Percentiles rank a stretch among this genome's conserved stretches.
Evolutionary conservation across 148 eudicot genomes (phyloP).

Genomic region (Spergularia marina): DNA sequence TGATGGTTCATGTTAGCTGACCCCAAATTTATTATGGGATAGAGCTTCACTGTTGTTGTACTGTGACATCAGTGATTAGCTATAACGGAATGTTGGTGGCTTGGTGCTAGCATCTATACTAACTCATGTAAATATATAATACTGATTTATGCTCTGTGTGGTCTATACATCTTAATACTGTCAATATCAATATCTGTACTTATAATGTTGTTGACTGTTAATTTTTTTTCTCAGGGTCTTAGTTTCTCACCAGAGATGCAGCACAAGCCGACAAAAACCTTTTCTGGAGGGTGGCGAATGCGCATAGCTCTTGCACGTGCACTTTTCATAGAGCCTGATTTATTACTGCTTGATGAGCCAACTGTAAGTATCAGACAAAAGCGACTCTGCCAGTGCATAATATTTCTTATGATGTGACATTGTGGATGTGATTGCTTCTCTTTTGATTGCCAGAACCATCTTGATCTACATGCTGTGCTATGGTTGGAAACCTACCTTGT

Average conservation of each 20-base stretch:
- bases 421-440: constrained; percentile 15
- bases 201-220: constrained; percentile 6
- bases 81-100: not conserved
- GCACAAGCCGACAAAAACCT: constrained; percentile 75
- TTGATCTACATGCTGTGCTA: constrained; percentile 96
- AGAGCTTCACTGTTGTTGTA: constrained; percentile 1
- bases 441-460: constrained; percentile 72
- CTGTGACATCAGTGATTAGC: not conserved
- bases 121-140: not conserved
- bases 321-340: constrained; percentile 90
- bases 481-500: constrained; percentile 90
- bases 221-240: constrained; percentile 68
- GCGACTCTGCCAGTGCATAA: constrained; percentile 1
- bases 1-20: not conserved
- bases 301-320: constrained; percentile 99
- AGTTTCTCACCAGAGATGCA: constrained; percentile 98
- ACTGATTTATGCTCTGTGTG: not conserved
- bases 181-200: not conserved
- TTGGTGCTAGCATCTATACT: not conserved
- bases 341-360: constrained; percentile 93
- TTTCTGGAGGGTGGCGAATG: constrained; percentile 99
- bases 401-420: not conserved
- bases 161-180: not conserved
- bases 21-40: not conserved
- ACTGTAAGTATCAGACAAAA: constrained; percentile 50